Evolutionary conservation across 1,284 basidiomycete species (phyloP).

Genomic region (Malassezia nana): DNA sequence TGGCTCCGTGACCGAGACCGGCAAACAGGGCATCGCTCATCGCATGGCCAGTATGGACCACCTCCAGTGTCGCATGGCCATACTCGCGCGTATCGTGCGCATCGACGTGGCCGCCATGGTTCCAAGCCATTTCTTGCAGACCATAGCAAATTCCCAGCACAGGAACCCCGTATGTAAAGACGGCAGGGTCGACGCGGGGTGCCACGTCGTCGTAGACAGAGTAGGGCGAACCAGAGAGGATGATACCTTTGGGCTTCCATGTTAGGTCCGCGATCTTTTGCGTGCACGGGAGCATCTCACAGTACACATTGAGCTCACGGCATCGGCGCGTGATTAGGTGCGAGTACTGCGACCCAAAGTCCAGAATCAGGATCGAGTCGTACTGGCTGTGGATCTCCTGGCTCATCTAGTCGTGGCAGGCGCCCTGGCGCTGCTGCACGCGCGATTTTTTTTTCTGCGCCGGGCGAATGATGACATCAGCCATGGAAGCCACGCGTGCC

Average conservation of each 20-base stretch:
- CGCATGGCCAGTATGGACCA: conserved; percentile 60
- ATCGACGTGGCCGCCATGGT: conserved; percentile 73
- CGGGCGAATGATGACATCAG: not conserved
- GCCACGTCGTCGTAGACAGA: conserved; percentile 90
- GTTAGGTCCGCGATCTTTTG: conserved; percentile 76
- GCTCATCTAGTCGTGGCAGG: conserved; percentile 23
- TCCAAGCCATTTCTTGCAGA: conserved; percentile 94
- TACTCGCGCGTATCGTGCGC: conserved; percentile 90
- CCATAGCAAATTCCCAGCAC: conserved; percentile 97
- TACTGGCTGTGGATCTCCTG: conserved; percentile 79
- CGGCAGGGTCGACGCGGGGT: conserved; percentile 86
- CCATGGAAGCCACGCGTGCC: not conserved
- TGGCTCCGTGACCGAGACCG: conserved; percentile 63
- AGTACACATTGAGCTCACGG: conserved; percentile 94
- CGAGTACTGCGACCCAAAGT: conserved; percentile 98
- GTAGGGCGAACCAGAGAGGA: conserved; percentile 94
- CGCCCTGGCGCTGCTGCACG: not conserved
- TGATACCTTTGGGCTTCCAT: conserved; percentile 95
- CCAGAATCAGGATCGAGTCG: conserved; percentile 89
- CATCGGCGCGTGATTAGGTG: conserved; percentile 96
- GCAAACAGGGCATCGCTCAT: conserved; percentile 66
- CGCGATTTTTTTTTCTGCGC: not conserved
- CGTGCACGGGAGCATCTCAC: conserved; percentile 95
- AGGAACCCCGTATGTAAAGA: conserved; percentile 83
- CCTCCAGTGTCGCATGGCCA: conserved; percentile 73